These are phyloP conservation scores for Blastobotrys americana DNA, from an alignment of 805 yeast genomes.

Conservation along the genomic window DNA sequence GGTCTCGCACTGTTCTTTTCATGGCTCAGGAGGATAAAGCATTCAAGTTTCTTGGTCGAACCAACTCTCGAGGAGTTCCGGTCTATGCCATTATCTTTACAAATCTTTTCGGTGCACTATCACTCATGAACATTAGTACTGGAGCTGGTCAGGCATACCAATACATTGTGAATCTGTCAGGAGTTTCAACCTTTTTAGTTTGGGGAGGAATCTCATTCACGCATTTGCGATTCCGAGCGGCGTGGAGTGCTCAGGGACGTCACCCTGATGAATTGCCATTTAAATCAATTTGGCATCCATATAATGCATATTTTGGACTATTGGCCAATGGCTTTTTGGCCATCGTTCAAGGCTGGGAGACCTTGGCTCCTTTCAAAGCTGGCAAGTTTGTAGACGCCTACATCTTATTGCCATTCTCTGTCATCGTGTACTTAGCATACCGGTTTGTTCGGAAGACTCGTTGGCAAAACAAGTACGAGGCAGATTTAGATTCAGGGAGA, in stretches of 20 bases:
- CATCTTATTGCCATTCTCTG: slow-evolving; percentile 52
- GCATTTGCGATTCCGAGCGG: slow-evolving; percentile 50
- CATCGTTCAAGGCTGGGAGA: slow-evolving; percentile 60
- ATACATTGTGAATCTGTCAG: slow-evolving; percentile 56
- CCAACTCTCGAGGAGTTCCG: slow-evolving; percentile 58
- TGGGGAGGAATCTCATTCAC: slow-evolving; percentile 56
- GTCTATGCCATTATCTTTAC: slow-evolving; percentile 49
- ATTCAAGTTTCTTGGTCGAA: slow-evolving; percentile 46
- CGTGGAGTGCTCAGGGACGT: slow-evolving; percentile 39
- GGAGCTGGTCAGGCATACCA: slow-evolving; percentile 55
- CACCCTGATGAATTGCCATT: slow-evolving; percentile 45
- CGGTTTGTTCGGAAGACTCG: slow-evolving; percentile 35
- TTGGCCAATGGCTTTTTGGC: slow-evolving; percentile 46
- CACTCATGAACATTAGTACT: slow-evolving; percentile 49
- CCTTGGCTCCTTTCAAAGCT: slow-evolving; percentile 52
- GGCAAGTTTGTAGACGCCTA: slow-evolving; percentile 55
- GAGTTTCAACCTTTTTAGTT: slow-evolving; percentile 60
- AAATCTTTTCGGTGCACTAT: slow-evolving; percentile 47
- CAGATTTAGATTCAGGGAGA: slow-evolving; percentile 39
- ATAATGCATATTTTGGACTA: slow-evolving; percentile 43
- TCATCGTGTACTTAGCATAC: slow-evolving; percentile 35
- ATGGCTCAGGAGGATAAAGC: slow-evolving; percentile 57
- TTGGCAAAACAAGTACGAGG: slow-evolving; percentile 34
- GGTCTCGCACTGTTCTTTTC: slow-evolving; percentile 58
- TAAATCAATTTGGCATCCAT: slow-evolving; percentile 46